phyloP scores from a whole-genome alignment of 1,284 basidiomycete genomes.

The Melanopsichium pennsylvanicum region DNA sequence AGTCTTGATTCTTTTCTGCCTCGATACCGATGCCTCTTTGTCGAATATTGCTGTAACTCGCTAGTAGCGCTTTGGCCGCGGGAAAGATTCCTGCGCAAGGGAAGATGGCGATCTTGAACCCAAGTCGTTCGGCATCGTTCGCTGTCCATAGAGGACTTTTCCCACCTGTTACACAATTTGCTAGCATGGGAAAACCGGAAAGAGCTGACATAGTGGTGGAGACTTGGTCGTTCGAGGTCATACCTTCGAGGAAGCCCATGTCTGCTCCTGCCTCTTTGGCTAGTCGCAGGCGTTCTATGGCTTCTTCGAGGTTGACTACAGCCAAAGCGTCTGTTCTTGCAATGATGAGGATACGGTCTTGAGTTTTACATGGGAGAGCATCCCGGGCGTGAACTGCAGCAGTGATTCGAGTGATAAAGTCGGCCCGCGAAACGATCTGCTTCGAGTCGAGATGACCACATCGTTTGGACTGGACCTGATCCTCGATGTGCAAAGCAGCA shows the following conservation, averaged over 20 bases:
- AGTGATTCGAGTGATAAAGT: conserved; percentile 78
- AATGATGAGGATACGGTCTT: conserved; percentile 78
- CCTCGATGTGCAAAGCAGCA: conserved; percentile 81
- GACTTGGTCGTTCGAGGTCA: conserved; percentile 72
- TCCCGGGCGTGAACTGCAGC: conserved; percentile 70
- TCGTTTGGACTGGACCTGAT: conserved; percentile 80
- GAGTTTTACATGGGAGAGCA: conserved; percentile 72
- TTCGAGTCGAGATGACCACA: conserved; percentile 83
- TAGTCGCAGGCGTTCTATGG: conserved; percentile 74
- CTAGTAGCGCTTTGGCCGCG: conserved; percentile 20
- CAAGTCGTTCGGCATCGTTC: conserved; percentile 13
- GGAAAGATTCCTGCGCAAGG: conserved; percentile 47
- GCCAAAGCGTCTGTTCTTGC: conserved; percentile 83
- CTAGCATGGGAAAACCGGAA: conserved; percentile 49
- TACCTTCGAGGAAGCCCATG: conserved; percentile 82
- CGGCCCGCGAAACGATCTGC: conserved; percentile 78
- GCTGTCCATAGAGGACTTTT: conserved; percentile 38
- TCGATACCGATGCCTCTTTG: conserved; percentile 65
- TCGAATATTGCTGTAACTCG: conserved; percentile 23
- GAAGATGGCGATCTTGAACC: conserved; percentile 47
- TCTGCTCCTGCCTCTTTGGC: conserved; percentile 80
- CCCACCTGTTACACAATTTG: conserved; percentile 41
- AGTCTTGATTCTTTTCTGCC: conserved; percentile 1
- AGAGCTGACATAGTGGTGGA: conserved; percentile 74
- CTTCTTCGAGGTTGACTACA: conserved; percentile 81